Evolutionary conservation across 2,329 filamentous ascomycete genomes (phyloP), one percentile per base, ranked within the genome.

Genomic region (Phyllosticta paracitricarpa): DNA sequence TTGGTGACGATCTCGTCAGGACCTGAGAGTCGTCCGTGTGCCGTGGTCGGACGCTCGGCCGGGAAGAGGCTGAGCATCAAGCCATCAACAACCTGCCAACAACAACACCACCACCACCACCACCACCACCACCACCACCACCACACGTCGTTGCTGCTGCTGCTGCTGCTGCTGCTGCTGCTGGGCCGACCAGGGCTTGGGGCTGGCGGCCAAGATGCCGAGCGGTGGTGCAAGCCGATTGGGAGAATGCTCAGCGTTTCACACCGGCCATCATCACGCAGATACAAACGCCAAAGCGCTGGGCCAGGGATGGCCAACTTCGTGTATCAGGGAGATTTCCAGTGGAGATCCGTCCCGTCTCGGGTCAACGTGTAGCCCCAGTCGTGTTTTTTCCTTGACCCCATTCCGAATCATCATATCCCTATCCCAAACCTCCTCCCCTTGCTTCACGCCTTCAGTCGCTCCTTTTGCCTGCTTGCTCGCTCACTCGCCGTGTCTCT

Each of bases 351-450:
- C 59, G 56, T 61, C 58, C 53, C 56, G 58, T 61, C 59, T 61
- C 59, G 57, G 59, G 59, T 57, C 59, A 61, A 61, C 59, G 59
- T 61, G 59, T 61, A 61, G 54, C 59, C 57, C 59, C 59, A 61
- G 33, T 40, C 33, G 33, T 40, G 10, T 57, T 54, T 61, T 61
- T 61, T 33, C 54, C 59, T 54, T 61, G 54, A n/a, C 54, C 54
- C 56, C 58, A 60, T 60, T 60, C 58, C 33, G 10, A 40, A 14
- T 40, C 33, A 40, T 40, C 33, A 40, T 40, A 40, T 40, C 33
- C 58, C 56, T 60, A 60, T 60, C 54, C 59, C 59, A 48, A 51
- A 56, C 56, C 59, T 40, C 24, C 59, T 54, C 54, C 51, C 59
- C 59, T 61, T 61, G 59, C 59, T 48, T 53, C 24, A 24, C 40